Evolutionary conservation across 305 asterid genomes (phyloP), one percentile per base, ranked within the genome.

Genomic region (Solanum aculeatissimum): DNA sequence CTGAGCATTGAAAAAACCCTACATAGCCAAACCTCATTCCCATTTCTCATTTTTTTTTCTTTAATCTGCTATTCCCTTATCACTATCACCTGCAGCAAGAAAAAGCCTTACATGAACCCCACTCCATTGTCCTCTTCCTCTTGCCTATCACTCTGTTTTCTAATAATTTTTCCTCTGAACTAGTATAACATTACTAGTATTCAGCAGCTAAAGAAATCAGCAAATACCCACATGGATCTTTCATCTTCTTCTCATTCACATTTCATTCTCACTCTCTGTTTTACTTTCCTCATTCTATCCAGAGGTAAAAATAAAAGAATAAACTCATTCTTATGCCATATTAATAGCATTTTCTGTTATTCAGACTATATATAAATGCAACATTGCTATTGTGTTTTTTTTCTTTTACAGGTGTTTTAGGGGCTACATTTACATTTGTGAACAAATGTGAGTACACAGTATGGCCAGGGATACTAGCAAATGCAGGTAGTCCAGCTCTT

Each of bases 391-490:
- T 23, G 23, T 58, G 19, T 68, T 29, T 43, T 40, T 83, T 12
- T 40, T 29, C 23, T 83, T 63, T 53, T 53, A 35, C 91, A 95
- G 97, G 88, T 82, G 95, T 91, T 15, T 71, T 78, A 74, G 98
- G 95, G 80, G 90, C 97, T 40, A 93, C 99, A 55, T 94, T 95
- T 91, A 95, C 98, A 80, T 94, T 95, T 81, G 93, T 91, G 60
- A 95, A 94, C 97, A 94, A 88, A 81, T 95, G 99, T 85, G 94
- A 88, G 83, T 85, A 91, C 90, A 92, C 97, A 15, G 98, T 95
- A n/a, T 95, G 98, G 98, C 99, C 99, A 18, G 99, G 99, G 23
- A 85, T 93, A 86, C 92, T 95, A 83, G 95, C 98, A 8, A 94
- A 94, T 83, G 94, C 97, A 57, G 98, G 97, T 25, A 92, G 93